phyloP scores from a whole-genome alignment of 345 rosid genomes.

The Sisymbrium irio region DNA sequence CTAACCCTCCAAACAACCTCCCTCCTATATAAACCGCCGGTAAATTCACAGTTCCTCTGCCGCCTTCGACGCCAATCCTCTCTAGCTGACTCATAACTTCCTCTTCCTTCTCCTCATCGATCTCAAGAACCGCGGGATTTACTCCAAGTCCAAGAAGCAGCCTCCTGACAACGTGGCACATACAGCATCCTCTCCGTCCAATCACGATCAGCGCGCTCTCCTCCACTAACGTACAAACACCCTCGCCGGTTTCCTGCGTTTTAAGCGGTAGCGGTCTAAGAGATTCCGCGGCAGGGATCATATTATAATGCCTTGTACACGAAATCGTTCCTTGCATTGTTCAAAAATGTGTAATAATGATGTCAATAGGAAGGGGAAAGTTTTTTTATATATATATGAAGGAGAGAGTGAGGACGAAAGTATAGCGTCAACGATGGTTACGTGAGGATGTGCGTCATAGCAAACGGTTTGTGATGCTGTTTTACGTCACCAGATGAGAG shows the following conservation, averaged over 20 bases:
- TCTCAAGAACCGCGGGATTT: constrained; percentile 62
- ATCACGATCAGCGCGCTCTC: constrained; percentile 65
- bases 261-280: constrained; percentile 4
- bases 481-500: constrained; percentile 38
- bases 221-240: constrained; percentile 39
- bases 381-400: background rate
- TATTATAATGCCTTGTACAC: constrained; percentile 33
- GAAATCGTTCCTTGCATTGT: constrained; percentile 68
- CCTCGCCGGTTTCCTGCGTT: constrained; percentile 18
- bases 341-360: background rate
- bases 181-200: constrained; percentile 68
- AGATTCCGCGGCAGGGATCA: background rate
- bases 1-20: constrained; percentile 77
- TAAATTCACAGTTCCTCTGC: constrained; percentile 38
- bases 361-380: background rate
- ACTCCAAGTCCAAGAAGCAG: constrained; percentile 71
- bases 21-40: constrained; percentile 86
- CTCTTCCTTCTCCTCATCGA: constrained; percentile 55
- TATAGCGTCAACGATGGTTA: constrained; percentile 54
- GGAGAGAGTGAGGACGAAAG: constrained; percentile 29
- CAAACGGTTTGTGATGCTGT: constrained; percentile 40
- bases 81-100: constrained; percentile 39
- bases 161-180: constrained; percentile 70
- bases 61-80: constrained; percentile 18
- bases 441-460: constrained; percentile 56